Percentiles rank a stretch among this genome's conserved stretches.
Conservation (phyloP, 805 yeast species). For the Ogataea chonburiensis region DNA sequence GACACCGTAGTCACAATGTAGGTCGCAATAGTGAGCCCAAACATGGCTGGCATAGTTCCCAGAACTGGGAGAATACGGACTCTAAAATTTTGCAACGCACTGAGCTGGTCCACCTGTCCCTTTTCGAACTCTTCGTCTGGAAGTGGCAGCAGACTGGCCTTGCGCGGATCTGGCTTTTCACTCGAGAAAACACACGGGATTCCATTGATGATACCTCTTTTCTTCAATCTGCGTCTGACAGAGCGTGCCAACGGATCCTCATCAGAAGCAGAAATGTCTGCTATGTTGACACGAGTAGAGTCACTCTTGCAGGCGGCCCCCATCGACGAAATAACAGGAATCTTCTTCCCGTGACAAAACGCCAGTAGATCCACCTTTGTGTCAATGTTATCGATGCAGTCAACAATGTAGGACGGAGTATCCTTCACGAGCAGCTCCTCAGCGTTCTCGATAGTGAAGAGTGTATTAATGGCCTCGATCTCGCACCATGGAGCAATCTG, state of each 20-base stretch:
- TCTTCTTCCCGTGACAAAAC: slow-evolving; percentile 57
- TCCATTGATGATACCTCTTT: slow-evolving; percentile 69
- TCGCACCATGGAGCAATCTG: slow-evolving; percentile 93
- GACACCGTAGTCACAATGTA: slow-evolving; percentile 74
- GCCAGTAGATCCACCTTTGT: slow-evolving; percentile 91
- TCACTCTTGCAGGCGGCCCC: slow-evolving; percentile 98
- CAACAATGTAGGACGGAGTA: slow-evolving; percentile 77
- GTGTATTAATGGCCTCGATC: slow-evolving; percentile 71
- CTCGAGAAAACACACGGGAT: slow-evolving; percentile 90
- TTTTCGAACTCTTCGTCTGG: slow-evolving; percentile 76
- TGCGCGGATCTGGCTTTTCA: slow-evolving; percentile 94
- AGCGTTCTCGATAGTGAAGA: slow-evolving; percentile 72
- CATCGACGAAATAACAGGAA: slow-evolving; percentile 85
- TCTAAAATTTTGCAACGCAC: slow-evolving; percentile 85
- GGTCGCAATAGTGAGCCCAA: slow-evolving; percentile 88
- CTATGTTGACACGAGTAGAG: slow-evolving; percentile 85
- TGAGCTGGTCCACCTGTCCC: slow-evolving; percentile 83
- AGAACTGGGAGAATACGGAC: slow-evolving; percentile 93
- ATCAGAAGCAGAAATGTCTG: slow-evolving; percentile 84
- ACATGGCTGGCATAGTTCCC: slow-evolving; percentile 96
- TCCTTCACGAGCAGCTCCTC: slow-evolving; percentile 56
- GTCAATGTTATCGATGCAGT: slow-evolving; percentile 95
- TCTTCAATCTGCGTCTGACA: slow-evolving; percentile 80
- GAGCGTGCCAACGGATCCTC: slow-evolving; percentile 92
- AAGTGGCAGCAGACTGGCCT: slow-evolving; percentile 83